A percentile compares a stretch with the other conserved stretches of the same genome.
Evolutionary conservation across 805 yeast genomes (phyloP).

Genomic region (Zygoascus bituminiphila): DNA sequence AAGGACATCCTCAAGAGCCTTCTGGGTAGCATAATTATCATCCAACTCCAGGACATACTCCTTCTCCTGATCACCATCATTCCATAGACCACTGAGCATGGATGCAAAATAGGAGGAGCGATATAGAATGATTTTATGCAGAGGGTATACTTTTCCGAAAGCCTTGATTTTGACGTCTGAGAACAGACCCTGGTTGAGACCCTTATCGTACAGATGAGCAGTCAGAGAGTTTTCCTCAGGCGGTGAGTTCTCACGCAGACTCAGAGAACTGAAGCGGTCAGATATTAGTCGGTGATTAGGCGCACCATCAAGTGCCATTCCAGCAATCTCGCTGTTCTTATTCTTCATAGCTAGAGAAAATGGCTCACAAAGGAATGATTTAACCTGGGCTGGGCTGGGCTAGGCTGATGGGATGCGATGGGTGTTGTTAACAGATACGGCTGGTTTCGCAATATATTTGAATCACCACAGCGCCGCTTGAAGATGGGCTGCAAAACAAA

Average conservation of each 20-base stretch:
- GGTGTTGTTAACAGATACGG: too few relatives aligned
- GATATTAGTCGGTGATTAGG: neutral
- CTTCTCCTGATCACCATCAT: slow-evolving; percentile 18
- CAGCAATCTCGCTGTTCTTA: neutral
- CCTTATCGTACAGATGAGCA: slow-evolving; percentile 7
- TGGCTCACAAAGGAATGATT: too few relatives aligned
- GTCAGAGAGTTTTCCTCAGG: neutral
- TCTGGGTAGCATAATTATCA: slow-evolving; percentile 35
- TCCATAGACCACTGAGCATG: slow-evolving; percentile 40
- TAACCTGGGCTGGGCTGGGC: too few relatives aligned
- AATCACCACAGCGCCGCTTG: too few relatives aligned
- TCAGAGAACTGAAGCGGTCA: neutral
- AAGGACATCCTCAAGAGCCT: slow-evolving; percentile 42
- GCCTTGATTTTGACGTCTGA: slow-evolving; percentile 30
- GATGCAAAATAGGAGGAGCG: slow-evolving; percentile 42
- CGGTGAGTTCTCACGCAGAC: neutral
- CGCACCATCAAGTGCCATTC: neutral
- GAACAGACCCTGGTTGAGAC: slow-evolving; percentile 8
- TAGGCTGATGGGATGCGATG: too few relatives aligned
- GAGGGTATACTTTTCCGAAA: slow-evolving; percentile 36
- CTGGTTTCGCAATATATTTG: too few relatives aligned
- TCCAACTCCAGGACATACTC: slow-evolving; percentile 26
- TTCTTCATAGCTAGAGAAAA: neutral
- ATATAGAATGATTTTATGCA: slow-evolving; percentile 40
- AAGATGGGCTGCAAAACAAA: too few relatives aligned